Percentiles rank a stretch among this genome's conserved stretches.
Evolutionary conservation across 495 filamentous ascomycete genomes (phyloP).

Genomic region (Aspergillus bridgeri): DNA sequence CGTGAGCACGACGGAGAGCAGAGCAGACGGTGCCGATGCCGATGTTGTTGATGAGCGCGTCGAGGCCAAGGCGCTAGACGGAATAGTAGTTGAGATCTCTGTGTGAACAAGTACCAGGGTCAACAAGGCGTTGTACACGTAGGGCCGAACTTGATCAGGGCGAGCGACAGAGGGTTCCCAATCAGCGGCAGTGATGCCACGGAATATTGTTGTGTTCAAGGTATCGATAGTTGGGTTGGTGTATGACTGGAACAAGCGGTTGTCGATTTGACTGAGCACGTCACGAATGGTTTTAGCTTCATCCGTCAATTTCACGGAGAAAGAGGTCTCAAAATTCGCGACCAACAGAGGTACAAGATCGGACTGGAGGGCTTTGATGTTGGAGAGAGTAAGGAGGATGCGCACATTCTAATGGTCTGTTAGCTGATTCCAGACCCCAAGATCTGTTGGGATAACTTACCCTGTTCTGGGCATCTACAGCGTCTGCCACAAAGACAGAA

Average conservation of each 20-base stretch:
- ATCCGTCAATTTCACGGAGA: conserved; percentile 86
- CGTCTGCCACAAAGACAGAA: conserved; percentile 43
- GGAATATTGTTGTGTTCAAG: conserved; percentile 60
- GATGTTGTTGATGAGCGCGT: conserved; percentile 22
- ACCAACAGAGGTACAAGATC: conserved; percentile 80
- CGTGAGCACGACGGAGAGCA: conserved; percentile 72
- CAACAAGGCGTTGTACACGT: conserved; percentile 83
- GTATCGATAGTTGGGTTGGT: conserved; percentile 65
- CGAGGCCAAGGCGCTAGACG: conserved; percentile 31
- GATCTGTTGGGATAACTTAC: conserved; percentile 49
- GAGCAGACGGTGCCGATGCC: conserved; percentile 46
- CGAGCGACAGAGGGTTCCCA: conserved; percentile 66
- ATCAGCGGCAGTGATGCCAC: conserved; percentile 63
- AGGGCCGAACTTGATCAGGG: conserved; percentile 74
- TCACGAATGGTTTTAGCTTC: conserved; percentile 87
- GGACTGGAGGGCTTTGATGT: conserved; percentile 73
- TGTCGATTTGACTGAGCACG: conserved; percentile 84
- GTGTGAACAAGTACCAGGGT: conserved; percentile 83
- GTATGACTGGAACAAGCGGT: conserved; percentile 85
- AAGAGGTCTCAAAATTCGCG: conserved; percentile 80
- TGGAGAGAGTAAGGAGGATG: conserved; percentile 87
- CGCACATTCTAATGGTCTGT: conserved; percentile 66
- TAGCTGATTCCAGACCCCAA: conserved; percentile 8
- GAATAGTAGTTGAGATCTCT: conserved; percentile 78
- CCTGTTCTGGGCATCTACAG: conserved; percentile 63